phyloP scores from a whole-genome alignment of 2,329 filamentous ascomycete genomes.

The Xylaria sp. region DNA sequence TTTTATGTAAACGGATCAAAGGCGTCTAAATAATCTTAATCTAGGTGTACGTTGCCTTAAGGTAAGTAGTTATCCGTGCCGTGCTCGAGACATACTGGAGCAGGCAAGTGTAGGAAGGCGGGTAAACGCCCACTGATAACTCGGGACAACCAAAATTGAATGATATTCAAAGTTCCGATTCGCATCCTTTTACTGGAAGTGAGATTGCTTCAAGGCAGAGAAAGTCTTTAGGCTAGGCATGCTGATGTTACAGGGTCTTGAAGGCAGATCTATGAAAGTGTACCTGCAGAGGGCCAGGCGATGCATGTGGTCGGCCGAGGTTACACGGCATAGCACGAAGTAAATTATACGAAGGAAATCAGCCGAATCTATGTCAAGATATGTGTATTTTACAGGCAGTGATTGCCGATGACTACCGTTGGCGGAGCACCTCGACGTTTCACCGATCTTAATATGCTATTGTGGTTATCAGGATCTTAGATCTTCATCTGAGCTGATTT shows the following conservation, averaged over 20 bases:
- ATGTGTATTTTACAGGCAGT: neutral
- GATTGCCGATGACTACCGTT: slow-evolving; percentile 5
- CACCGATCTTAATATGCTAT: slow-evolving; percentile 25
- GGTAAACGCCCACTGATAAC: neutral
- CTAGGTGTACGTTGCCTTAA: neutral
- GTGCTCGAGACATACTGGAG: neutral
- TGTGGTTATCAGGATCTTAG: slow-evolving; percentile 18
- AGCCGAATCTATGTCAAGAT: slow-evolving; percentile 7
- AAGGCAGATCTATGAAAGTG: slow-evolving; percentile 29
- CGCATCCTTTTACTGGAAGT: neutral
- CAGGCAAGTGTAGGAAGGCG: neutral
- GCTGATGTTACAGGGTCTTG: slow-evolving; percentile 9
- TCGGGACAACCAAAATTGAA: neutral
- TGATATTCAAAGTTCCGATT: neutral
- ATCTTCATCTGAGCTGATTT: slow-evolving; percentile 7
- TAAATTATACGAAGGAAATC: slow-evolving; percentile 36
- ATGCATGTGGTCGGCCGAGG: slow-evolving; percentile 39
- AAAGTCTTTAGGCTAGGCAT: slow-evolving; percentile 7
- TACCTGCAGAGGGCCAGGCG: slow-evolving; percentile 41
- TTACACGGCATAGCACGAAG: slow-evolving; percentile 41
- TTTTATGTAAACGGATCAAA: slow-evolving; percentile 22
- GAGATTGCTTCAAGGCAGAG: neutral
- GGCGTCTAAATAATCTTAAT: slow-evolving; percentile 28
- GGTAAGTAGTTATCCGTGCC: slow-evolving; percentile 36
- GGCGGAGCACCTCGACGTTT: slow-evolving; percentile 24